A percentile compares a stretch with the other conserved stretches of the same genome.
phyloP scores from a whole-genome alignment of 257 asterid genomes.

The Gentiana straminea region DNA sequence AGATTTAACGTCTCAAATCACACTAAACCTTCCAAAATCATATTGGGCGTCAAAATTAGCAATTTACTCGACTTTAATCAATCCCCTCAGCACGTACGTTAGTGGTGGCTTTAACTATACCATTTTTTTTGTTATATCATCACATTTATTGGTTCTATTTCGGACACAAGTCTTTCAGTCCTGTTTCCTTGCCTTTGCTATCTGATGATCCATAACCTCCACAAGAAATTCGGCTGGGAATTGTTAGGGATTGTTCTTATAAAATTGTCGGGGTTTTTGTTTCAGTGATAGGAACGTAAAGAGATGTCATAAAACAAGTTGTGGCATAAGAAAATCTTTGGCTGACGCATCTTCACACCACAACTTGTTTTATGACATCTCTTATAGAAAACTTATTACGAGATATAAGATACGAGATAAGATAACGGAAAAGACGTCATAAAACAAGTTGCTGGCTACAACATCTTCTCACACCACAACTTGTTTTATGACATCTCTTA shows the following conservation, averaged over 20 bases:
- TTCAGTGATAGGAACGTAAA: conserved; percentile 29
- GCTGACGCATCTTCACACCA: too few species aligned
- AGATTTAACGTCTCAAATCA: conserved; percentile 25
- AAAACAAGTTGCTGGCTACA: too few species aligned
- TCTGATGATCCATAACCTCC: conserved; percentile 27
- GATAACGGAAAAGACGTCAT: too few species aligned
- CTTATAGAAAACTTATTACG: conserved; percentile 11
- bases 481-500: conserved; percentile 17
- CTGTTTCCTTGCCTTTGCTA: conserved; percentile 46
- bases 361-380: too few species aligned
- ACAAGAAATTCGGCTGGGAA: conserved; percentile 14
- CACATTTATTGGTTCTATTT: conserved; percentile 42
- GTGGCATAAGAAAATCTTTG: too few species aligned
- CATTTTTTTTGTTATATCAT: conserved; percentile 30
- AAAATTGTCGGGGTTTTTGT: conserved; percentile 17
- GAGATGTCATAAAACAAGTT: conserved; percentile 14
- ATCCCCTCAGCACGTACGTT: conserved; percentile 34
- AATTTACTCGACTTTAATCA: conserved; percentile 34
- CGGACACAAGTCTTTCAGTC: conserved; percentile 20
- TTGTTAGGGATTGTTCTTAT: conserved; percentile 16
- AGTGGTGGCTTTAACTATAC: conserved; percentile 13
- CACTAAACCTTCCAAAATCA: conserved; percentile 34
- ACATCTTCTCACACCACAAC: not conserved
- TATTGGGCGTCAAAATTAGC: conserved; percentile 32
- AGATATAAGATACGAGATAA: too few species aligned